Evolutionary conservation across 1,139 yeast genomes (phyloP).

Genomic region (Candida sanyaensis): DNA sequence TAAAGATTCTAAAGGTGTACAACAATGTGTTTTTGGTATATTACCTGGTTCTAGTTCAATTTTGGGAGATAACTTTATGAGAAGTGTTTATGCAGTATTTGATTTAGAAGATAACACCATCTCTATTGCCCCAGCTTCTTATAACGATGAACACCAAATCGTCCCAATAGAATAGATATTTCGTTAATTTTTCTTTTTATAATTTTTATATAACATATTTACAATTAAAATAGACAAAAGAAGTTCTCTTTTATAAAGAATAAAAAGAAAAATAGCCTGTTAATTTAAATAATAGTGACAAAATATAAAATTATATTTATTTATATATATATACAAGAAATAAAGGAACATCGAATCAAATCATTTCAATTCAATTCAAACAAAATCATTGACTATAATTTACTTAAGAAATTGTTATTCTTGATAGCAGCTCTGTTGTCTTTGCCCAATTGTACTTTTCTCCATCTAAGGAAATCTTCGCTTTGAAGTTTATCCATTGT

Average conservation of each 20-base stretch:
- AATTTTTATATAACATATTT: not conserved
- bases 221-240: not conserved
- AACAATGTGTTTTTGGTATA: constrained; percentile 17
- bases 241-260: too few relatives aligned
- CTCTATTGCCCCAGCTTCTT: constrained; percentile 38
- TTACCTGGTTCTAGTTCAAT: constrained; percentile 17
- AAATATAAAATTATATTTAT: not conserved
- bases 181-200: not conserved
- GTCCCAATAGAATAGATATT: constrained; percentile 11
- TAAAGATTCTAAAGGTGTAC: constrained; percentile 8
- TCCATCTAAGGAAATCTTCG: constrained; percentile 64
- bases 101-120: constrained; percentile 39
- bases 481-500: constrained; percentile 54
- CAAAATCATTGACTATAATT: constrained; percentile 29
- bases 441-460: constrained; percentile 68
- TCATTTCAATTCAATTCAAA: too few relatives aligned
- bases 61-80: constrained; percentile 40
- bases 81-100: constrained; percentile 38
- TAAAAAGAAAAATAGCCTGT: not conserved
- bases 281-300: not conserved
- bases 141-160: constrained; percentile 27
- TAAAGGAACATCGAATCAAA: constrained; percentile 1
- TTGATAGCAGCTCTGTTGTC: constrained; percentile 71
- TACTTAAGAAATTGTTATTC: constrained; percentile 71
- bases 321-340: constrained; percentile 5